Evolutionary conservation across 306 rosid genomes (phyloP).

Genomic region (Abrus precatorius): DNA sequence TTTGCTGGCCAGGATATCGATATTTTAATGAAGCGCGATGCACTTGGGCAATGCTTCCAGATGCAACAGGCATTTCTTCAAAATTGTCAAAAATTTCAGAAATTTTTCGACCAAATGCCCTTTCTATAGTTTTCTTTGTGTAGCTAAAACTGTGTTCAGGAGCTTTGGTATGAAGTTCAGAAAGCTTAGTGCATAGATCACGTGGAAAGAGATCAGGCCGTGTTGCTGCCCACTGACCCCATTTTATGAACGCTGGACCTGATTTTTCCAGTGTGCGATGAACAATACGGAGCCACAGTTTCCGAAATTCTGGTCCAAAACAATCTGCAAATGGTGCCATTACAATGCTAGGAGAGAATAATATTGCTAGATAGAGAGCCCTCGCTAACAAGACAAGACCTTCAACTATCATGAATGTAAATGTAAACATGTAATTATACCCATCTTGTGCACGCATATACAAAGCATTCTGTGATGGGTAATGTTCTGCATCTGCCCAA

Average conservation of each 20-base stretch:
- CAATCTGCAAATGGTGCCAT: constrained; percentile 88
- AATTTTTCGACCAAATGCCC: constrained; percentile 86
- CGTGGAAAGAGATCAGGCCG: constrained; percentile 98
- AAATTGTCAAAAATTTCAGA: constrained; percentile 92
- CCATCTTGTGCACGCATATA: constrained; percentile 87
- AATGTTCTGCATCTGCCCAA: constrained; percentile 58
- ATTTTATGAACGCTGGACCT: constrained; percentile 97
- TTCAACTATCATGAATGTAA: constrained; percentile 66
- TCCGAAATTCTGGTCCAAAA: constrained; percentile 77
- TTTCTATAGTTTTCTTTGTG: constrained; percentile 90
- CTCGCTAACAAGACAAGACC: constrained; percentile 71
- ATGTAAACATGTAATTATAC: constrained; percentile 64
- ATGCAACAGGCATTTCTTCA: constrained; percentile 95
- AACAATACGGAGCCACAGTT: constrained; percentile 80
- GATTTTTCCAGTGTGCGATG: constrained; percentile 86
- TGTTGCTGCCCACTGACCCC: constrained; percentile 99
- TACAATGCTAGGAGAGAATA: constrained; percentile 88
- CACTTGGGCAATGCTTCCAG: constrained; percentile 99
- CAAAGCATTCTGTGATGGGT: constrained; percentile 64
- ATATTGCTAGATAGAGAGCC: constrained; percentile 76
- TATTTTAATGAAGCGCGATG: constrained; percentile 88
- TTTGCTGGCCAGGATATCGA: constrained; percentile 91
- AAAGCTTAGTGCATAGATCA: constrained; percentile 83
- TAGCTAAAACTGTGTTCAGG: constrained; percentile 95
- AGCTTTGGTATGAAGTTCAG: constrained; percentile 94